Evolutionary conservation across 2,329 filamentous ascomycete genomes (phyloP), one percentile per base, ranked within the genome.

Genomic region (Talaromyces albobiverticillius): DNA sequence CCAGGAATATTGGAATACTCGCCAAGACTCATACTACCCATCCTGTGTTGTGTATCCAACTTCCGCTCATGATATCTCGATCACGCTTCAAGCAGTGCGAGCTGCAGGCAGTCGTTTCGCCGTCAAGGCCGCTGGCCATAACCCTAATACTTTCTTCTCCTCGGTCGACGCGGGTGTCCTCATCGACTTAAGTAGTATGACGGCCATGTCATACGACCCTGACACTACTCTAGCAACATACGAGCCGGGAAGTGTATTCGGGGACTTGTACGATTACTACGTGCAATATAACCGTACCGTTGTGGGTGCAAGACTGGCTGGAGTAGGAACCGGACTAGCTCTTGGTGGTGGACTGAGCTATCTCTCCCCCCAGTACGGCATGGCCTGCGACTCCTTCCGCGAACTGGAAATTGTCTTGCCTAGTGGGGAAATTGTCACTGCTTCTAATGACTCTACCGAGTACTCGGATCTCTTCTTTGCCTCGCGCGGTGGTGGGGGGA

Each of bases 401-500:
- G 51, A 53, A 16, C 22, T 53, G 16, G 51, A 53, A 25, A 46
- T 53, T 25, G 51, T 53, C 18, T 18, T 53, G 14, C 51, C 51
- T 3, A 53, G 26, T 23, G 51, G 45, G 3, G 51, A 53, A 1
- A 53, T 53, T 18, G 51, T 53, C 16, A 53, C 36, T 23, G 45
- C 51, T 3, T 61, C 60, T 16, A 29, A 42, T 7, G 57, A 49
- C 23, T 57, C 55, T 20, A 58, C 57, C 34, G 26, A 29, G 10
- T 29, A 29, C 26, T 36, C 50, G 6, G 76, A 79, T 51, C 66
- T 80, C 1, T 81, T 78, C 64, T 79, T 73, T 71, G 78, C 77
- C 20, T 62, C 80, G 8, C 72, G 76, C 26, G 78, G 78, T 9
- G 82, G 81, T 8, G 82, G 82, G 2, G 82, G 81, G 1, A 80